Evolutionary conservation across 139 green algal species (phyloP), one percentile per base, ranked within the genome.

Genomic region (Haematococcus lacustris): DNA sequence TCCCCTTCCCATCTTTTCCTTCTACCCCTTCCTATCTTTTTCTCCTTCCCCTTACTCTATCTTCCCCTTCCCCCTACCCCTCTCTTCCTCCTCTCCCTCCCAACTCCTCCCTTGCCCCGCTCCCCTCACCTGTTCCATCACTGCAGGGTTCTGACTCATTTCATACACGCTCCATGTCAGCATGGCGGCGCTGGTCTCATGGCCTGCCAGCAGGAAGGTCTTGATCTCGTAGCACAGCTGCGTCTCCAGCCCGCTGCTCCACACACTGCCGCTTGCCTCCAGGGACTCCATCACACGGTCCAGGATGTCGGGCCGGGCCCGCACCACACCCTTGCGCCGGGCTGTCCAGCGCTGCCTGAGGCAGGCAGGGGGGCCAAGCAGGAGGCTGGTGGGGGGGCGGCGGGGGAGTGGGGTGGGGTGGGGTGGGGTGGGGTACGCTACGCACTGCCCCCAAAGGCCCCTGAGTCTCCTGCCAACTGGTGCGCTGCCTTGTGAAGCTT

Each of bases 161-260:
- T 98, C 92, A 39, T 88, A 91, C 47, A 92, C 77, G 6, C 82
- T 85, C 90, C 90, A 97, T 37, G 88, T 94, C 30, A 98, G 87
- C 93, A 97, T 97, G 53, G 92, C 90, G 3, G 93, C 89, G 74
- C 78, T 91, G 13, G 93, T 98, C 78, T 98, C 93, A 76, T 98
- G 93, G 1, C 93, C 93, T 23, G 93, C 93, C 71, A 98, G 81
- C 76, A 98, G 75, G 70, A 98, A 97, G 2, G 93, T 98, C 84
- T 97, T 98, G 38, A 97, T 80, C 86, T 98, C 93, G 76, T 91
- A 97, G 80, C 91, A 97, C 76, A 97, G 84, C 88, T 98, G 93
- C 40, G 74, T 25, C 77, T 96, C 89, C 33, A 91, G 78, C 7
- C 71, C 83, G 1, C 76, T 3, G 38, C 64, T 83, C 88, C 88